A percentile compares a stretch with the other conserved stretches of the same genome.
These are phyloP conservation scores for Magnolia changhungtana DNA, from an alignment of 164 flowering plant species.

Conservation along the genomic window DNA sequence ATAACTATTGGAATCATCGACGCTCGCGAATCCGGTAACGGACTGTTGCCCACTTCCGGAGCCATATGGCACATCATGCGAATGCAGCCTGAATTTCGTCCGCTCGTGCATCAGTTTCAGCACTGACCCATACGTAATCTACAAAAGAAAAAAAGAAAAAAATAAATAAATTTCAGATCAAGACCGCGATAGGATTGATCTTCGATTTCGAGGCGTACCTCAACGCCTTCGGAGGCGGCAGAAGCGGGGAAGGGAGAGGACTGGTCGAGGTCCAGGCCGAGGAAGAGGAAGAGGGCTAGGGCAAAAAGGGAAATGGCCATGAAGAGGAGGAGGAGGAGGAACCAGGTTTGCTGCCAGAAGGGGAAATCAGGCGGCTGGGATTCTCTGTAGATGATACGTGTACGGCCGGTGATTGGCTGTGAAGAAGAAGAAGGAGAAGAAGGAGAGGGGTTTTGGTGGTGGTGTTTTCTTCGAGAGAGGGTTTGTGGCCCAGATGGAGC, in stretches of 20 bases:
- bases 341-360: conserved; percentile 89
- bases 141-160: background rate
- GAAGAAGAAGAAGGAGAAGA: conserved; percentile 19
- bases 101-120: conserved; percentile 91
- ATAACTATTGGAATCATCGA: conserved; percentile 94
- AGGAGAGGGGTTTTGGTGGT: conserved; percentile 10
- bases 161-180: background rate
- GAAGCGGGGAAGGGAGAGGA: conserved; percentile 42
- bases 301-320: conserved; percentile 76
- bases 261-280: conserved; percentile 61
- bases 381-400: conserved; percentile 46
- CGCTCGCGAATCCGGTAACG: conserved; percentile 86
- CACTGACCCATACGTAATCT: conserved; percentile 85
- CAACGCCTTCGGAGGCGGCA: conserved; percentile 69
- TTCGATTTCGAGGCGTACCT: conserved; percentile 36
- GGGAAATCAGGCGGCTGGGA: conserved; percentile 46
- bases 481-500: conserved; percentile 48
- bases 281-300: conserved; percentile 62
- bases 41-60: conserved; percentile 99
- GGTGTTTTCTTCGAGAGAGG: conserved; percentile 36
- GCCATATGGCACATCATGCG: conserved; percentile 98
- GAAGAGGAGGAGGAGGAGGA: conserved; percentile 50
- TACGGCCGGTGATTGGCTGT: conserved; percentile 22
- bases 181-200: background rate
- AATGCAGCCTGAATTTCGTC: conserved; percentile 84